phyloP scores from a whole-genome alignment of 1,284 basidiomycete genomes.

The Tilletiaria anomala region DNA sequence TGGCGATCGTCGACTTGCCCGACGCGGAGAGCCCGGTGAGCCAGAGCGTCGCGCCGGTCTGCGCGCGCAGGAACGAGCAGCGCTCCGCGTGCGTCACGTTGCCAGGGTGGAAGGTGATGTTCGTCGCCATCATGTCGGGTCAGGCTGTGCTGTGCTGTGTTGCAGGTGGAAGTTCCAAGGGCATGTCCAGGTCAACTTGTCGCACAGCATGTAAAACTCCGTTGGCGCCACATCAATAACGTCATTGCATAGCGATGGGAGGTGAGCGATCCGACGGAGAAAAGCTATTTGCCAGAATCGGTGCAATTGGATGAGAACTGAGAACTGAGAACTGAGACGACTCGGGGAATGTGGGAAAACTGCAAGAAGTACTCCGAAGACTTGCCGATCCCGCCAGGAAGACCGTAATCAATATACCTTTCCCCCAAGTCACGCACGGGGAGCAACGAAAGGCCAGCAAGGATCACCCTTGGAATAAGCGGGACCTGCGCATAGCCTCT shows the following conservation, averaged over 20 bases:
- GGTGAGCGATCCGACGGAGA: neutral
- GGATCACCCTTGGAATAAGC: neutral
- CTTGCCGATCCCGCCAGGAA: no score
- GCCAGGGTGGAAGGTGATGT: slow-evolving; percentile 71
- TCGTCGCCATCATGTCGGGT: slow-evolving; percentile 53
- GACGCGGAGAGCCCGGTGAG: slow-evolving; percentile 26
- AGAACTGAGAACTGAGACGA: no score
- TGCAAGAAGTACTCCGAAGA: no score
- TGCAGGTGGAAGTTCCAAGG: neutral
- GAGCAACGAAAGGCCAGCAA: neutral
- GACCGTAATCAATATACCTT: neutral
- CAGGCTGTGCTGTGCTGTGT: neutral
- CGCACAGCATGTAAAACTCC: neutral
- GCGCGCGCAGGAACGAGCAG: slow-evolving; percentile 16
- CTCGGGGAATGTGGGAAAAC: no score
- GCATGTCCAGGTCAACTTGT: neutral
- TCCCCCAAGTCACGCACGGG: neutral
- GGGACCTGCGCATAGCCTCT: neutral
- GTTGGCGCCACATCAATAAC: neutral
- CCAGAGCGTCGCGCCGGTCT: slow-evolving; percentile 19
- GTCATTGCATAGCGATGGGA: neutral
- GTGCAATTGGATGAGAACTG: neutral
- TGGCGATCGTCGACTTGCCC: slow-evolving; percentile 81
- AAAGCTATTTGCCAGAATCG: neutral
- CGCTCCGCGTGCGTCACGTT: slow-evolving; percentile 34